Base-by-base conservation (phyloP, 1,139 yeast genomes). In the Protomyces lactucae-debilis region DNA sequence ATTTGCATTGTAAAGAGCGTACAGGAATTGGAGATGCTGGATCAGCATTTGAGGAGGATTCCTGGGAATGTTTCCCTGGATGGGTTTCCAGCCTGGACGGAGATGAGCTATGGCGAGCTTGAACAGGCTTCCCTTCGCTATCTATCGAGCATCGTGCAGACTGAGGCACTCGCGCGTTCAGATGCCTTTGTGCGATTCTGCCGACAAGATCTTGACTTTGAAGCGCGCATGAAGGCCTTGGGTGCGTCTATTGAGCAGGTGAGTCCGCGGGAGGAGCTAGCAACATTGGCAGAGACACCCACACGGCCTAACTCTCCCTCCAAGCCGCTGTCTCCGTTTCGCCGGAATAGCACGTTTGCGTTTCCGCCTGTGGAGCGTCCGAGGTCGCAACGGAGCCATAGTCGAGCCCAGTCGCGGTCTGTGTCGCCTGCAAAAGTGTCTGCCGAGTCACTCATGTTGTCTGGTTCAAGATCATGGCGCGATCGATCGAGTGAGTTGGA, bases 1-100 rank as follows among this genome's bases (percentile, higher is more conserved):
- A 59, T 59, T 12, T 55, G 63, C 12, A 55, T 59, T 18, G 43
- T 59, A 35, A 46, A 55, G 14, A 28, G 52, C 12, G 39, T 59
- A 8, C 63, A n/a, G 25, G 63, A 59, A 18, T 16, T 59, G 6
- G 63, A 52, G 40, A 40, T 14, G 28, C 43, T 59, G 18, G 52
- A 59, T 21, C 25, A 23, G n/a, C 52, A 52, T 16, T 18, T 59
- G 12, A 12, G 53, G 23, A n/a, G n/a, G 2, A 21, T 14, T 36
- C 16, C 12, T 23, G 10, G 35, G 18, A 16, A 25, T 9, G 55
- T 25, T 5, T 16, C 55, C 3, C 23, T 28, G 3, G 35, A 23
- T 12, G 18, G 6, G 10, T 36, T 56, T 52, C 60, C 60, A 10
- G 45, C 16, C n/a, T 59, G 63, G 63, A 37, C 52, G 37, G 16